phyloP scores from a whole-genome alignment of 1,284 basidiomycete species.

The Ustilago xerochloae region DNA sequence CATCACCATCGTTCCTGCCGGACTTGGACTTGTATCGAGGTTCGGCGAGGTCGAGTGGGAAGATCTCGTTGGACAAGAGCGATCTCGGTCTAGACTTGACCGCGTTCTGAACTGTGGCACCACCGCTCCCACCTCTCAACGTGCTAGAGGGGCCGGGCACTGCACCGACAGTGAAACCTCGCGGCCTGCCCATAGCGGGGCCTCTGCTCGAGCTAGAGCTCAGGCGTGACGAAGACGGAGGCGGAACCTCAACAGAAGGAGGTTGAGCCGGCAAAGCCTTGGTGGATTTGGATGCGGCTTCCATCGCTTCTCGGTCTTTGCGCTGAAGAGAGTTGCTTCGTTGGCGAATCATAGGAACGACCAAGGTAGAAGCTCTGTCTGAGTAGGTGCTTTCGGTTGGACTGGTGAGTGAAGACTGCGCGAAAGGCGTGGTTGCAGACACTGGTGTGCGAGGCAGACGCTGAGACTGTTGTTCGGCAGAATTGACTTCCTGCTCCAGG shows the following conservation, averaged over 20 bases:
- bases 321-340: slow-evolving; percentile 37
- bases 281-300: slow-evolving; percentile 1
- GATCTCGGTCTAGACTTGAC: slow-evolving; percentile 49
- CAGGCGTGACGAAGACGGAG: slow-evolving; percentile 4
- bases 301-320: slow-evolving; percentile 9
- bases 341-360: slow-evolving; percentile 30
- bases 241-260: not conserved
- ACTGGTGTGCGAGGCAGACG: not conserved
- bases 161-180: slow-evolving; percentile 61
- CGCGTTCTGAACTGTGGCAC: slow-evolving; percentile 5
- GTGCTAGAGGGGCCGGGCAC: slow-evolving; percentile 27
- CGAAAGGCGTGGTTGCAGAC: not conserved
- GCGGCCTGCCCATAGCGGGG: slow-evolving; percentile 37
- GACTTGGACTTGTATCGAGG: slow-evolving; percentile 19
- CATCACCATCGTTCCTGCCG: slow-evolving; percentile 5
- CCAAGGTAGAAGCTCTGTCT: slow-evolving; percentile 6
- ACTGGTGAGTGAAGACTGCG: not conserved
- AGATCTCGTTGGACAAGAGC: slow-evolving; percentile 52
- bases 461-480: slow-evolving; percentile 13
- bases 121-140: slow-evolving; percentile 9
- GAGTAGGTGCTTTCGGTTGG: not conserved
- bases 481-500: slow-evolving; percentile 26
- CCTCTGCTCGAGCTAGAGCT: slow-evolving; percentile 1
- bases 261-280: not conserved
- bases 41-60: slow-evolving; percentile 50